Base-by-base conservation (phyloP, 2,329 filamentous ascomycete genomes). In the Aspergillus texensis region DNA sequence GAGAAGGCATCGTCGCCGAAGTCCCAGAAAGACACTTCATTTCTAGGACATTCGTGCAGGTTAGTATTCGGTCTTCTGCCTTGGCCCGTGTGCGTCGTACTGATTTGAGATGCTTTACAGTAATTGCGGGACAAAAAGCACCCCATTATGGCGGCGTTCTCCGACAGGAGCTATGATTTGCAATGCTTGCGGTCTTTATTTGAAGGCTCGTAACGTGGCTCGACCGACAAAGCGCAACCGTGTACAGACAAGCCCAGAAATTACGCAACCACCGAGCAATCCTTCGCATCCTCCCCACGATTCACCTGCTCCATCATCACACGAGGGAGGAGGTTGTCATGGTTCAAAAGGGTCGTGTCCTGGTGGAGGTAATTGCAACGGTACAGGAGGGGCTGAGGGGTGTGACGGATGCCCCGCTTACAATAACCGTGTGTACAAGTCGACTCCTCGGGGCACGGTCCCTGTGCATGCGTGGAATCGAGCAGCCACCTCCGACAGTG, bases 381-480 rank as follows among this genome's bases (percentile, higher is more conserved):
- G 95, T 55, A 98, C 95, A 26, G 95, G 95, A 52, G 95, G 95
- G 59, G 93, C 95, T 36, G 92, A 96, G 75, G 94, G 93, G 24
- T 99, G 95, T 77, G 93, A 92, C 76, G 95, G 95, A 14, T 99
- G 95, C 74, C 95, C 95, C 41, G 95, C 95, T 2, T 99, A 92
- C 83, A 99, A 99, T 83, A 99, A 99, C 75, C 88, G 95, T 59
- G 89, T 98, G 45, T 91, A 94, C 39, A 98, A 97, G 91, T 75
- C 87, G 91, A 68, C 89, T 83, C 60, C 82, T 88, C 60, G 82
- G 84, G 65, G 79, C 74, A 69, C 69, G 9, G 64, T 72, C 11
- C 69, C 71, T 4, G 68, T 70, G 46, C 76, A 78, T 57, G 62
- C 71, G 28, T 75, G 76, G 73, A 71, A 74, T 41, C 72, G 72